Evolutionary conservation across 2,329 filamentous ascomycete species (phyloP).

Genomic region (Diaporthe citri): DNA sequence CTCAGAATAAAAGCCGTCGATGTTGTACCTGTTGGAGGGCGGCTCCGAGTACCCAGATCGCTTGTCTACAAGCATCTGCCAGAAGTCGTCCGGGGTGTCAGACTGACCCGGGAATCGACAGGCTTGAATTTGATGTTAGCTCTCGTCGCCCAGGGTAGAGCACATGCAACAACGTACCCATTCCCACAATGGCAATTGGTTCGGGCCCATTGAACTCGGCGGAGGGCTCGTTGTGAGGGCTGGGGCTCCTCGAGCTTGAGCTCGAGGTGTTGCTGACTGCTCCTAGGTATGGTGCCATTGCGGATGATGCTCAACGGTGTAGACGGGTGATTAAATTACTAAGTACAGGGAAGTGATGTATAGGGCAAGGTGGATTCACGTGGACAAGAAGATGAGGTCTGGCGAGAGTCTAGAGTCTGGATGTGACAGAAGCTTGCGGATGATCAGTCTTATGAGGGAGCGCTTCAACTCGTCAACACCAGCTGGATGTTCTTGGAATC

Average conservation of each 20-base stretch:
- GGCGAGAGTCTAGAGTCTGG: background rate
- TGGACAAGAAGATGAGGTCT: slow-evolving; percentile 2
- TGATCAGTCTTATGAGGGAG: slow-evolving; percentile 1
- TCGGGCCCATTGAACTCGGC: slow-evolving; percentile 44
- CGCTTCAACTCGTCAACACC: background rate
- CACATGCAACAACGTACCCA: background rate
- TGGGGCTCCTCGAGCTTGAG: slow-evolving; percentile 76
- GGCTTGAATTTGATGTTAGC: background rate
- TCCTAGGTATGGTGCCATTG: slow-evolving; percentile 6
- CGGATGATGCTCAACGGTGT: background rate
- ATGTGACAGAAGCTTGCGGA: background rate
- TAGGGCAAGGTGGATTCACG: background rate
- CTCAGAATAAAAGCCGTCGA: slow-evolving; percentile 10
- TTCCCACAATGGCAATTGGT: slow-evolving; percentile 5
- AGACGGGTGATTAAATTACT: background rate
- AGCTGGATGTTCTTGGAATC: background rate
- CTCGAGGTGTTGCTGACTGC: slow-evolving; percentile 54
- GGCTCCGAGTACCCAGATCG: background rate
- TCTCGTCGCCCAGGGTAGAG: background rate
- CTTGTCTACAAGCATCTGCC: background rate
- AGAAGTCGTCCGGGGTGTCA: slow-evolving; percentile 3
- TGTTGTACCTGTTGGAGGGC: slow-evolving; percentile 6
- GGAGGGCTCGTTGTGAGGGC: slow-evolving; percentile 65
- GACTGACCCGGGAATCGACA: slow-evolving; percentile 22
- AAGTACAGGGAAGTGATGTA: background rate